Evolutionary conservation across 2,329 filamentous ascomycete genomes (phyloP).

Genomic region (Didymella pinodella): DNA sequence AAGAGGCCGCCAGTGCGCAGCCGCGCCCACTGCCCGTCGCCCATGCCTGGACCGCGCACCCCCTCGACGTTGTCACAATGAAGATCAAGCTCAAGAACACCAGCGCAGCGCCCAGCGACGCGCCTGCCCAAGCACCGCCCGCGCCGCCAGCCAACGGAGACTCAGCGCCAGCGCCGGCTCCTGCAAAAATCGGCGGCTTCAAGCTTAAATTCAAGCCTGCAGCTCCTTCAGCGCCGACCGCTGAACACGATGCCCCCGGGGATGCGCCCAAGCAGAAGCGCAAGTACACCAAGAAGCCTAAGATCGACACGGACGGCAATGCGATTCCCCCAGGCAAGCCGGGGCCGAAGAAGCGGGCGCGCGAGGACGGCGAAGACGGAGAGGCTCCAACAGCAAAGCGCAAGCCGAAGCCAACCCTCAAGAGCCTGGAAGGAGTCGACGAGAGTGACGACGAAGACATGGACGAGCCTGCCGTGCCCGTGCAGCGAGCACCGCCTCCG

Average conservation of each 20-base stretch:
- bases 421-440: slow-evolving; percentile 39
- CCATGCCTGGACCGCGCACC: not conserved
- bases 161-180: slow-evolving; percentile 24
- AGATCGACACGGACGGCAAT: slow-evolving; percentile 42
- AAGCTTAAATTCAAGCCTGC: slow-evolving; percentile 48
- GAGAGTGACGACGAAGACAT: slow-evolving; percentile 42
- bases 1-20: slow-evolving; percentile 11
- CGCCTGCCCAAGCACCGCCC: slow-evolving; percentile 23
- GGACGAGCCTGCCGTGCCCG: slow-evolving; percentile 21
- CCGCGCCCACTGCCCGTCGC: slow-evolving; percentile 14
- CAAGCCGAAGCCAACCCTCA: slow-evolving; percentile 47
- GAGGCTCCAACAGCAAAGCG: slow-evolving; percentile 42
- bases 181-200: slow-evolving; percentile 26
- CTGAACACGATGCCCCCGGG: slow-evolving; percentile 40
- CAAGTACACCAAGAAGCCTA: slow-evolving; percentile 54
- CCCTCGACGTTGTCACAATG: slow-evolving; percentile 23
- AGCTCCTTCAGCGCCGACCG: slow-evolving; percentile 28
- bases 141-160: slow-evolving; percentile 21
- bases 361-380: slow-evolving; percentile 47
- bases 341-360: slow-evolving; percentile 46
- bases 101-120: slow-evolving; percentile 29
- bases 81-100: slow-evolving; percentile 47
- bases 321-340: slow-evolving; percentile 36
- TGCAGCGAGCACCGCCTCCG: slow-evolving; percentile 9
- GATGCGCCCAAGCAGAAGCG: slow-evolving; percentile 53